Conservation (phyloP, 305 asterid genomes). For the Euphrasia arctica region DNA sequence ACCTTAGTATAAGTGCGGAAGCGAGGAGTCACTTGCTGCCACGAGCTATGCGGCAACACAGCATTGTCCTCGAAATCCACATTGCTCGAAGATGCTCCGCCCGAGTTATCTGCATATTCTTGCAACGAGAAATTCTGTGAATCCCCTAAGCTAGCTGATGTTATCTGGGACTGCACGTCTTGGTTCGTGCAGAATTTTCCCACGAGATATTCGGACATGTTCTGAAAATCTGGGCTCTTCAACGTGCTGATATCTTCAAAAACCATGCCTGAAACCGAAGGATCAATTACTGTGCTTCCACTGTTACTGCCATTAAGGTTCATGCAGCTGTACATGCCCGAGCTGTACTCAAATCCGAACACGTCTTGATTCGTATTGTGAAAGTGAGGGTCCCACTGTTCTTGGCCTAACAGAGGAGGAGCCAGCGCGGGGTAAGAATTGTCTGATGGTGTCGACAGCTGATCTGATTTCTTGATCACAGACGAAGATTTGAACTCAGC, state of each 20-base stretch:
- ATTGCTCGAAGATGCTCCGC: constrained; percentile 84
- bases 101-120: constrained; percentile 84
- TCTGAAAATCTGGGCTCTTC: constrained; percentile 57
- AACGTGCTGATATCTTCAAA: constrained; percentile 60
- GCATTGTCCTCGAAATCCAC: constrained; percentile 63
- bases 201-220: constrained; percentile 57
- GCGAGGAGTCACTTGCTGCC: constrained; percentile 66
- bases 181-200: constrained; percentile 70
- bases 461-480: constrained; percentile 37
- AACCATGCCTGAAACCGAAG: constrained; percentile 70
- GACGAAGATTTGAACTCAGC: background rate
- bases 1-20: constrained; percentile 79
- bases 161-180: constrained; percentile 89
- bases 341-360: constrained; percentile 39
- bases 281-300: constrained; percentile 81
- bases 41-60: too few relatives aligned
- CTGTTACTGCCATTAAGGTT: constrained; percentile 73
- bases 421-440: constrained; percentile 27
- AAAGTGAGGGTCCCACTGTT: constrained; percentile 58
- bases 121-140: constrained; percentile 77
- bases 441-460: constrained; percentile 26
- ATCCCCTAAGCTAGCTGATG: constrained; percentile 76
- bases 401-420: constrained; percentile 34
- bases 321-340: constrained; percentile 73
- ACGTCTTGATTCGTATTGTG: constrained; percentile 34